Conservation (phyloP, 2,329 filamentous ascomycete species). For the Colletotrichum euphorbiae region DNA sequence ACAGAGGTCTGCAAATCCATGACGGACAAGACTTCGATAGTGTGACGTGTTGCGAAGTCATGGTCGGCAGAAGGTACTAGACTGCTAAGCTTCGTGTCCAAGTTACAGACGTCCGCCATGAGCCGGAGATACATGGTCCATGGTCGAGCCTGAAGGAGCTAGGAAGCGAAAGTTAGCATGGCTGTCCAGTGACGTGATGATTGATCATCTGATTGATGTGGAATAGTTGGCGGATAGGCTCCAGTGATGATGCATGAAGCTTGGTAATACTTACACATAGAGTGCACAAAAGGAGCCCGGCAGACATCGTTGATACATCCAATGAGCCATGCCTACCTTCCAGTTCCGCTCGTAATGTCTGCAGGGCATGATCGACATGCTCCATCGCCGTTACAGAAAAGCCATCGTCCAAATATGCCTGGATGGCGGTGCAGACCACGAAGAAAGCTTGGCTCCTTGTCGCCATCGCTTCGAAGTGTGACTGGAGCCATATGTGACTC, state of each 20-base stretch:
- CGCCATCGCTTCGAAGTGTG: slow-evolving; percentile 33
- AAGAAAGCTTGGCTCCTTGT: slow-evolving; percentile 28
- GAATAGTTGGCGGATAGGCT: background rate
- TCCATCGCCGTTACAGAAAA: slow-evolving; percentile 38
- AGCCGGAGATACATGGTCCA: slow-evolving; percentile 38
- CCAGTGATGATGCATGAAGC: background rate
- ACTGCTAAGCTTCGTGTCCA: slow-evolving; percentile 13
- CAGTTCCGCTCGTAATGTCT: slow-evolving; percentile 38
- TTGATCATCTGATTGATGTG: too few relatives aligned
- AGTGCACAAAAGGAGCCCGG: slow-evolving; percentile 35
- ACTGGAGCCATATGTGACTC: slow-evolving; percentile 28
- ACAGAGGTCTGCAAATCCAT: slow-evolving; percentile 40
- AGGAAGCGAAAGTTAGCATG: background rate
- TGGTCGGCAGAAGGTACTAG: slow-evolving; percentile 18
- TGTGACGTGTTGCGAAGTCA: slow-evolving; percentile 22
- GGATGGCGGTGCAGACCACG: slow-evolving; percentile 34
- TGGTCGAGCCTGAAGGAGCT: slow-evolving; percentile 34
- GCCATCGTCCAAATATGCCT: slow-evolving; percentile 36
- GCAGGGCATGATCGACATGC: slow-evolving; percentile 35
- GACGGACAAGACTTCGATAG: slow-evolving; percentile 38
- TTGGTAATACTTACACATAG: slow-evolving; percentile 27
- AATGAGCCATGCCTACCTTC: slow-evolving; percentile 23
- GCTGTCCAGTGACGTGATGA: too few relatives aligned
- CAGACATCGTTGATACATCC: slow-evolving; percentile 33
- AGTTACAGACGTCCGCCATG: slow-evolving; percentile 34